Percentiles rank a stretch among this genome's conserved stretches.
These are phyloP conservation scores for Aspergillus transmontanensis DNA, from an alignment of 2,329 filamentous ascomycete species.

Conservation along the genomic window DNA sequence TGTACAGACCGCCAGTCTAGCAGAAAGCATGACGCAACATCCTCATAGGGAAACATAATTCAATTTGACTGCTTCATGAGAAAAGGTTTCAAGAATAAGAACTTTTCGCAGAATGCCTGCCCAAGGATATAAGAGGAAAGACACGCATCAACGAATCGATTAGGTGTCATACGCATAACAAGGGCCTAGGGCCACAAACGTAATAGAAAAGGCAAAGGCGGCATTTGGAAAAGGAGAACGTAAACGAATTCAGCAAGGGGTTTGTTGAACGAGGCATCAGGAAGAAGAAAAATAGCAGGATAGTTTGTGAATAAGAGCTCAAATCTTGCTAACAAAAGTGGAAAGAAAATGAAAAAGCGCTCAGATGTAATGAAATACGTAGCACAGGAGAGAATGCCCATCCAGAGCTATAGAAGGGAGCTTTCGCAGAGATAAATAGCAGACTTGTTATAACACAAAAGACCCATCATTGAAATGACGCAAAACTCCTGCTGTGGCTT, in stretches of 20 bases:
- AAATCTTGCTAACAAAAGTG: conserved; percentile 37
- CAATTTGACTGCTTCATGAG: conserved; percentile 41
- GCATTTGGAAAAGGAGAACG: conserved; percentile 16
- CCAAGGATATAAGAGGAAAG: conserved; percentile 41
- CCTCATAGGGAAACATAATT: conserved; percentile 38
- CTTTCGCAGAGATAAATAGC: conserved; percentile 39
- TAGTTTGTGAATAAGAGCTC: conserved; percentile 29
- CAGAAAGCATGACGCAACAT: conserved; percentile 36
- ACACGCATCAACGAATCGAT: conserved; percentile 38
- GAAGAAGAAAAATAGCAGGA: conserved; percentile 20
- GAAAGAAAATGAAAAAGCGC: conserved; percentile 31
- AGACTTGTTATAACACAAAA: conserved; percentile 43
- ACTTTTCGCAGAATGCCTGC: conserved; percentile 51
- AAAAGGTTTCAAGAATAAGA: conserved; percentile 33
- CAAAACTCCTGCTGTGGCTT: conserved; percentile 49
- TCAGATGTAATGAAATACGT: conserved; percentile 45
- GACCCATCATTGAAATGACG: conserved; percentile 45
- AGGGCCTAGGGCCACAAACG: conserved; percentile 30
- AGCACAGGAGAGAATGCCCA: conserved; percentile 46
- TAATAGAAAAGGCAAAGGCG: conserved; percentile 18
- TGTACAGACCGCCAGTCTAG: conserved; percentile 41
- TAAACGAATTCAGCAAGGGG: background rate
- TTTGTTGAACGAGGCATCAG: conserved; percentile 5
- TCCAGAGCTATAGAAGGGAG: conserved; percentile 46
- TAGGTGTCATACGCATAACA: conserved; percentile 41